Percentiles rank a stretch among this genome's conserved stretches.
Conservation (phyloP, 495 filamentous ascomycete species). For the Opeltia flavorubescens region DNA sequence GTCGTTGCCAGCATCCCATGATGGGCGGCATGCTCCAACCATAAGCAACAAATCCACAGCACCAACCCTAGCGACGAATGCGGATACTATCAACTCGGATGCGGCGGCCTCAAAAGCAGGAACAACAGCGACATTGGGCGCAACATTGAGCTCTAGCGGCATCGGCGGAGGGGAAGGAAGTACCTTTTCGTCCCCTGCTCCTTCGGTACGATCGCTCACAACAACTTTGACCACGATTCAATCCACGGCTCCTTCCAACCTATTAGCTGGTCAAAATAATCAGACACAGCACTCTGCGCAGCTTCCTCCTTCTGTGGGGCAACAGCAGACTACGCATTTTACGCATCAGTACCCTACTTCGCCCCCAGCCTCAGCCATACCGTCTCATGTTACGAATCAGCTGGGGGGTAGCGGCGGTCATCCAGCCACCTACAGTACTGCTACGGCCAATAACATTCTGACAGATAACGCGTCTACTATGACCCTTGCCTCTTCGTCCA, state of each 20-base stretch:
- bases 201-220: slow-evolving; percentile 79
- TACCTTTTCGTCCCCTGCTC: slow-evolving; percentile 88
- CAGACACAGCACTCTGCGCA: slow-evolving; percentile 21
- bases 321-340: slow-evolving; percentile 44
- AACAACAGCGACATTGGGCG: slow-evolving; percentile 53
- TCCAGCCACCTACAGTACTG: slow-evolving; percentile 71
- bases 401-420: slow-evolving; percentile 32
- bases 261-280: slow-evolving; percentile 30
- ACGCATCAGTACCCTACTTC: slow-evolving; percentile 77
- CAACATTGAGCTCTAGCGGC: slow-evolving; percentile 47
- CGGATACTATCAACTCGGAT: slow-evolving; percentile 58
- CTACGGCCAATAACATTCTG: slow-evolving; percentile 81
- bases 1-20: slow-evolving; percentile 42
- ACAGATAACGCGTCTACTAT: slow-evolving; percentile 94
- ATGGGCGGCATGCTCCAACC: slow-evolving; percentile 41
- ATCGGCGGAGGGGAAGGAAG: slow-evolving; percentile 51
- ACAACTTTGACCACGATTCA: slow-evolving; percentile 96
- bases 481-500: slow-evolving; percentile 91
- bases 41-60: slow-evolving; percentile 57
- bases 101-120: slow-evolving; percentile 66
- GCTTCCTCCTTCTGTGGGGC: slow-evolving; percentile 17
- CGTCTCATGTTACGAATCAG: slow-evolving; percentile 55
- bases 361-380: slow-evolving; percentile 62
- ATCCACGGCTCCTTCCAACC: slow-evolving; percentile 59
- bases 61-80: slow-evolving; percentile 68